Conservation (phyloP, 2,329 filamentous ascomycete genomes). For the Diaporthe destruens region DNA sequence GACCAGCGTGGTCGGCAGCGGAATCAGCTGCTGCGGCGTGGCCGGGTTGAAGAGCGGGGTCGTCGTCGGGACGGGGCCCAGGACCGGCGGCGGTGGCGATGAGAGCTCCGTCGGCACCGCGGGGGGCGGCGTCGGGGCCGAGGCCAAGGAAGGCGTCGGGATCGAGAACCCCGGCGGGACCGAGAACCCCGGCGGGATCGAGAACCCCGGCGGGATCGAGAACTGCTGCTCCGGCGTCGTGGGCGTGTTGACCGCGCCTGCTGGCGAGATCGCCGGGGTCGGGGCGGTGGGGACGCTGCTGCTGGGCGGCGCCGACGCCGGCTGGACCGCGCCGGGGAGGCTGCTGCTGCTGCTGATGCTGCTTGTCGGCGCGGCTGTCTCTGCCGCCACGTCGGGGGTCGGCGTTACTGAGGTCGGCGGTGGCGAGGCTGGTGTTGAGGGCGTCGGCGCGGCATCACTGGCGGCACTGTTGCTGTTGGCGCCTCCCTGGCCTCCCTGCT, state of each 20-base stretch:
- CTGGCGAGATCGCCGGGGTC: neutral
- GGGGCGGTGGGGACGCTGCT: neutral
- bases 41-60: neutral
- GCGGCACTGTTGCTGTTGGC: neutral
- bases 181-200: too few relatives aligned
- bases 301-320: too few relatives aligned
- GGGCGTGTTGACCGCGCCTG: neutral
- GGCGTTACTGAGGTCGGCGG: conserved; percentile 6
- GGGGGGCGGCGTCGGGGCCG: neutral
- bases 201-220: too few relatives aligned
- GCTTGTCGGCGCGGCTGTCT: neutral
- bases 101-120: neutral
- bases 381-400: neutral
- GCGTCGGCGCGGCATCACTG: neutral
- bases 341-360: neutral
- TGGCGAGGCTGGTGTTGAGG: neutral
- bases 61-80: neutral
- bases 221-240: neutral
- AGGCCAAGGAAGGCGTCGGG: too few relatives aligned
- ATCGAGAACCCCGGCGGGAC: too few relatives aligned
- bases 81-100: neutral
- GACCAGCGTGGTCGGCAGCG: conserved; percentile 25
- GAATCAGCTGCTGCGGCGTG: neutral
- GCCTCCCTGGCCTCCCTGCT: neutral
- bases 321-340: neutral